phyloP scores from a whole-genome alignment of 345 rosid species.

The Leavenworthia alabamica region DNA sequence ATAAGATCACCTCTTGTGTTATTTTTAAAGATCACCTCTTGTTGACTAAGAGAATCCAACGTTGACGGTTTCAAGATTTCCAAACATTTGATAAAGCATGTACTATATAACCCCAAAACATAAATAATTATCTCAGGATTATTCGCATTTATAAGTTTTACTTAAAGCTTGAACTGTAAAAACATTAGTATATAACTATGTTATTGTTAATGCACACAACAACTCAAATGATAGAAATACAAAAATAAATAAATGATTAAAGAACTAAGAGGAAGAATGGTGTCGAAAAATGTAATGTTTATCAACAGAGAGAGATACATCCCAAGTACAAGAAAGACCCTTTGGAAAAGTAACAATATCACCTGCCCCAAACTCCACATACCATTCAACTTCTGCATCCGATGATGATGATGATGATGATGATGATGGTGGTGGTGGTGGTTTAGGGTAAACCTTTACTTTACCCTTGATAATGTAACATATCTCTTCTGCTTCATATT shows the following conservation, averaged over 20 bases:
- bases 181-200: neutral
- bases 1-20: neutral
- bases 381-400: slow-evolving; percentile 28
- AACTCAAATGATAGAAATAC: neutral
- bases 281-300: slow-evolving; percentile 76
- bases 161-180: neutral
- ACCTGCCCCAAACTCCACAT: slow-evolving; percentile 86
- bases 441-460: slow-evolving; percentile 65
- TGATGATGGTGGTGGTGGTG: slow-evolving; percentile 26
- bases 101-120: neutral
- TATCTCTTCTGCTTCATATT: slow-evolving; percentile 84
- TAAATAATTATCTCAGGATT: neutral
- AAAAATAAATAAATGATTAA: neutral
- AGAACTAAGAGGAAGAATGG: slow-evolving; percentile 17
- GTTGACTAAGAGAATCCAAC: slow-evolving; percentile 14
- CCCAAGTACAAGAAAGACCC: slow-evolving; percentile 93
- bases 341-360: slow-evolving; percentile 81
- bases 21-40: neutral
- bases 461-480: slow-evolving; percentile 74
- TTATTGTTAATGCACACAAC: neutral
- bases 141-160: neutral
- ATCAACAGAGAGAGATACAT: slow-evolving; percentile 74
- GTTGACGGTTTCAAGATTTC: neutral
- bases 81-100: neutral
- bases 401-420: slow-evolving; percentile 8